Evolutionary conservation across 805 yeast species (phyloP), one percentile per base, ranked within the genome.

Genomic region (Blastobotrys peoriensis): DNA sequence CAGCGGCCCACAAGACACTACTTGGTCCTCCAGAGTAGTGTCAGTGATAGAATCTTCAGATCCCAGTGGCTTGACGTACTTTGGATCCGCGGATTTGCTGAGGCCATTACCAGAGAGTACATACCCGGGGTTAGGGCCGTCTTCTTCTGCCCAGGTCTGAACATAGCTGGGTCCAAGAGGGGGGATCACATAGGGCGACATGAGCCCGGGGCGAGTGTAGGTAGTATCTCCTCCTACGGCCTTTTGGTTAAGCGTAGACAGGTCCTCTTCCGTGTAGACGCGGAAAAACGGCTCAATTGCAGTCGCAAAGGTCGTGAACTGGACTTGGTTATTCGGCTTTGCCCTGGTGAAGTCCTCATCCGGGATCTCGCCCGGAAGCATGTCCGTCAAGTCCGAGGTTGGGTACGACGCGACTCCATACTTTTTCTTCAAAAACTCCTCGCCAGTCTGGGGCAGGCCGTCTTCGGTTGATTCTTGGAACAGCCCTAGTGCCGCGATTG

Each of bases 331-430:
- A 2, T 87, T 65, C 16, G 89, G 89, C 57, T 89, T 91, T 10
- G 81, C 78, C 50, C 79, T 78, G 3, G 96, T 81, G 54, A 86
- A 87, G 63, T 93, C 98, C 45, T 73, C 75, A 61, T 85, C 80
- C 8, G 98, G 98, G 20, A 88, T 81, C 28, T 72, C 78, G 2
- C 98, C 99, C 0, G 98, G 96, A 23, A 93, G 68, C 49, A 83
- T 63, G 44, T 79, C 83, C 52, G 78, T 71, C 37, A 93, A 67
- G 58, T 89, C 95, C 33, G 71, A 71, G 25, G 80, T 76, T 0
- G 98, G 98, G 60, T 79, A 93, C n/a, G 89, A 79, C 0, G 93
- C 85, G 13, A 93, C 98, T 3, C 85, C 96, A 56, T 81, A 87
- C 60, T 83, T 83, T 52, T 72, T 73, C 58, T 84, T 83, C 47